Base-by-base conservation (phyloP, 352 stramenopile species). In the Pythium grandisporangium region DNA sequence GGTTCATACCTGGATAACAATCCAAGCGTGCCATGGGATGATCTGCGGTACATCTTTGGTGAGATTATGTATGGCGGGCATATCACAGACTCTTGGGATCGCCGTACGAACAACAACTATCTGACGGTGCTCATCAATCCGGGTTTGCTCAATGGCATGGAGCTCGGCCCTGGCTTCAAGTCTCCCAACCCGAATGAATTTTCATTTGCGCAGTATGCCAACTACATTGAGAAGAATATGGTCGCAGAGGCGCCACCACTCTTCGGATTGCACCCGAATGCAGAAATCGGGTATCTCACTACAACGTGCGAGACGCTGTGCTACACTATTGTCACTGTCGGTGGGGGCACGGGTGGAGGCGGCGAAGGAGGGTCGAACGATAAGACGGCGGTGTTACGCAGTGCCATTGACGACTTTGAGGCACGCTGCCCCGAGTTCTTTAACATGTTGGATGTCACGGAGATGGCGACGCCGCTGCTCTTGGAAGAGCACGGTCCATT, bases 21-120 rank as follows among this genome's bases (percentile, higher is more conserved):
- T 48, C 54, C 60, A 6, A 72, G 58, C 34, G 84, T 98, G 37
- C 91, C 91, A 11, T 98, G 91, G 91, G 89, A 97, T 59, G 93
- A 98, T 65, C 52, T 98, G 5, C 82, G 93, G 12, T 98, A 98
- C 55, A 84, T 98, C 33, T 97, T 98, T 55, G 92, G 92, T 23
- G 91, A 98, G 61, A 97, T 98, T 64, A 98, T 98, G 92, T 98
- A 98, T 63, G 92, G 92, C 25, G 92, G 92, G 8, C 91, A 98
- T 53, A 97, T 98, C 47, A 98, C 92, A 10, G 91, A 98, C 48
- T 84, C 91, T 8, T 97, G 92, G 92, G 92, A 98, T 62, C 84
- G 91, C 23, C 81, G 92, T 37, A 97, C 89, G n/a, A 95, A 95
- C 67, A 97, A 97, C 54, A 96, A 88, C 33, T 98, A 98, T 53